These are phyloP conservation scores for Skeletonema costatum DNA, from an alignment of 108 stramenopile genomes.

Conservation along the genomic window DNA sequence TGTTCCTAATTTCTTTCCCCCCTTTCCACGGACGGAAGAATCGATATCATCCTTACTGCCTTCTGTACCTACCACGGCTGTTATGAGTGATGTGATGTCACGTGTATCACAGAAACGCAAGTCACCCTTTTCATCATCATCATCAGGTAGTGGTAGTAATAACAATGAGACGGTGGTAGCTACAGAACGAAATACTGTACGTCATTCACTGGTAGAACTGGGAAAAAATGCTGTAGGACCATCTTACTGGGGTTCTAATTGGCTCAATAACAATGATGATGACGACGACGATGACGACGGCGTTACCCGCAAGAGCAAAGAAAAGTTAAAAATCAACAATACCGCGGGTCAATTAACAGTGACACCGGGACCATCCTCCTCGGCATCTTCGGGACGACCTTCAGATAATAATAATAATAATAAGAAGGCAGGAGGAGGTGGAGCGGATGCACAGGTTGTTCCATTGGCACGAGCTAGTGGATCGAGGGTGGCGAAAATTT, in stretches of 20 bases:
- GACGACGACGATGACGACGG: not conserved
- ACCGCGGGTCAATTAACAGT: not conserved
- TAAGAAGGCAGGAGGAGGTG: not conserved
- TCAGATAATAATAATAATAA: not conserved
- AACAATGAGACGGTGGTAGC: not conserved
- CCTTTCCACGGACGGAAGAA: conserved; percentile 34
- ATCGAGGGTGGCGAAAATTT: conserved; percentile 62
- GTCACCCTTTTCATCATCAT: not conserved
- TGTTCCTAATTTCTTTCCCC: conserved; percentile 51
- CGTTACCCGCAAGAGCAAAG: not conserved
- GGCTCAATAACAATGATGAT: conserved; percentile 5
- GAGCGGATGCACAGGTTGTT: conserved; percentile 25
- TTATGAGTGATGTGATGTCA: conserved; percentile 31
- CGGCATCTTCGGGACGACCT: conserved; percentile 9
- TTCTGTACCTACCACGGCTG: conserved; percentile 18
- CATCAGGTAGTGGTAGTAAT: not conserved
- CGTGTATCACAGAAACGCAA: conserved; percentile 19
- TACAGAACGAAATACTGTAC: conserved; percentile 16
- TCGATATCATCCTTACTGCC: not conserved
- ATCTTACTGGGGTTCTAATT: conserved; percentile 40
- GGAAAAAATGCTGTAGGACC: conserved; percentile 25
- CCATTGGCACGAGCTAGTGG: conserved; percentile 78
- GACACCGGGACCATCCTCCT: not conserved
- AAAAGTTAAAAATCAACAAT: not conserved
- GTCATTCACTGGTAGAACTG: conserved; percentile 36